Evolutionary conservation across 202 grass and related monocot genomes (phyloP).

Genomic region (Setaria italica): DNA sequence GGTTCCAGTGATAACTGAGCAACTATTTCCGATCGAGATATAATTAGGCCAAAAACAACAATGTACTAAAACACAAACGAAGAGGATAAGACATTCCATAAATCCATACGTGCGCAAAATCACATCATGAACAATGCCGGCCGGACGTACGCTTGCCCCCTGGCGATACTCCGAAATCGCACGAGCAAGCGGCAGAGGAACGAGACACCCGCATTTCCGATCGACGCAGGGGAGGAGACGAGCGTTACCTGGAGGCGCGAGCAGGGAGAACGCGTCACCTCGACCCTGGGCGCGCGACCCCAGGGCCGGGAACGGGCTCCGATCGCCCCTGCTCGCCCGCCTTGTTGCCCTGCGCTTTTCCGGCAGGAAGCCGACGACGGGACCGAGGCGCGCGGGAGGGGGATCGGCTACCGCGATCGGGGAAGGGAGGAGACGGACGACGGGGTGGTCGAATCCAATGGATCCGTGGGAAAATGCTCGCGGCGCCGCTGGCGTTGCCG

Average conservation of each 20-base stretch:
- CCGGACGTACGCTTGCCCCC: not conserved
- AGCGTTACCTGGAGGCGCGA: slow-evolving; percentile 8
- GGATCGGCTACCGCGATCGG: not conserved
- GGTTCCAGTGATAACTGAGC: not conserved
- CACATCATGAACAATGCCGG: not conserved
- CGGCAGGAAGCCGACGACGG: not conserved
- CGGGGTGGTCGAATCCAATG: too few species aligned
- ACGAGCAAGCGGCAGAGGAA: not conserved
- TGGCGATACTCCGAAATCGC: not conserved
- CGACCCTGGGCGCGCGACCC: not conserved
- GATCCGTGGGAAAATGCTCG: not conserved
- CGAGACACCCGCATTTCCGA: not conserved
- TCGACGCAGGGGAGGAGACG: not conserved
- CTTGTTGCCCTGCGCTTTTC: not conserved
- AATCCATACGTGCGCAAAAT: not conserved
- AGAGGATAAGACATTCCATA: not conserved
- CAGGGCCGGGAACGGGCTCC: not conserved
- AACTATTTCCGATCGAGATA: not conserved
- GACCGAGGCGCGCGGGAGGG: not conserved
- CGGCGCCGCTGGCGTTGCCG: not conserved
- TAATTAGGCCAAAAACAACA: not conserved
- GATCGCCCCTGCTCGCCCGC: not conserved
- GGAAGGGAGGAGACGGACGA: not conserved
- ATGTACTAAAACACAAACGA: not conserved
- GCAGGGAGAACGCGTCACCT: not conserved